Base-by-base conservation (phyloP, 345 rosid species). In the Corymbia maculata region DNA sequence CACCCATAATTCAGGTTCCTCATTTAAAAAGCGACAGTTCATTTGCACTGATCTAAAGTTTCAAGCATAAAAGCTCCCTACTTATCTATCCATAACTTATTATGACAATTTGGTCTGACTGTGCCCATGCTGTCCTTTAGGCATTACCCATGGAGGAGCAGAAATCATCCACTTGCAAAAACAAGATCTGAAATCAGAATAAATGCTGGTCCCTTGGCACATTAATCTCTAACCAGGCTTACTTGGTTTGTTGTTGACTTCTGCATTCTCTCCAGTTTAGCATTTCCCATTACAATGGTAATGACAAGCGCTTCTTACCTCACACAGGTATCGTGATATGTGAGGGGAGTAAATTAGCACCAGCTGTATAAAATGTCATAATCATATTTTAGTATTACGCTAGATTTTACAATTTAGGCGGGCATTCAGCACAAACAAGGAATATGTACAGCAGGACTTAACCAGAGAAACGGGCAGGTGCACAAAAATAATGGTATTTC, bases 361-460 rank as follows among this genome's bases (percentile, higher is more conserved):
- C 26, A 9, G 88, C 79, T 47, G 42, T 13, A 86, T 36, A 86
- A 53, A 50, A 45, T 47, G 44, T 52, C 9, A 87, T 51, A 42
- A 42, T 32, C 57, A 66, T 47, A 88, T 90, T 84, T 51, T 36
- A 85, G 64, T n/a, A 6, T 44, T 24, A 79, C 9, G 86, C 49
- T 45, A 47, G 57, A 75, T 45, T 86, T 66, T 66, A 44, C 82
- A 17, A 86, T 30, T 42, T 42, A 49, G 79, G 51, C 12, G 51
- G 50, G 53, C 22, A 49, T 45, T 13, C 44, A 32, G 30, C 44
- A 70, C 53, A 21, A 66, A 51, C 22, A 14, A 64, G 79, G 88
- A 36, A 86, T 93, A 92, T 90, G 91, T 92, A 91, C 93, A 92
- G 66, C 84, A 66, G 52, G 55, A 90, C 61, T 66, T 51, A 28